Evolutionary conservation across 495 filamentous ascomycete species (phyloP).

Genomic region (Aspergillus asperescens): DNA sequence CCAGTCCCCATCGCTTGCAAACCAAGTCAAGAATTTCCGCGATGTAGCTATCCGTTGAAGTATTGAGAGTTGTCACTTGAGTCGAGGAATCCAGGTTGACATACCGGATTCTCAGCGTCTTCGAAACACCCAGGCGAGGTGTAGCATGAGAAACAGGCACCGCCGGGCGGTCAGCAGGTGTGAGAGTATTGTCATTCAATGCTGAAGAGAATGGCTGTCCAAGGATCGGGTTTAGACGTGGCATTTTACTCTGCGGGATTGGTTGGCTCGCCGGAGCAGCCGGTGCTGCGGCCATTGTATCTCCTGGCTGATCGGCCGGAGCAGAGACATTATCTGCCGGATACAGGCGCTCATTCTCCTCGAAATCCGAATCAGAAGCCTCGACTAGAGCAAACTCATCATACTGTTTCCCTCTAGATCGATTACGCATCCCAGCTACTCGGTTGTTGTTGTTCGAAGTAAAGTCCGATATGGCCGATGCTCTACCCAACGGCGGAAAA

Average conservation of each 20-base stretch:
- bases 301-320: conserved; percentile 37
- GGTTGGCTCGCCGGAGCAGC: conserved; percentile 38
- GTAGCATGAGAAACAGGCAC: conserved; percentile 54
- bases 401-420: conserved; percentile 76
- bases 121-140: conserved; percentile 69
- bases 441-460: conserved; percentile 87
- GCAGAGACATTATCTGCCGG: conserved; percentile 62
- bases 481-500: conserved; percentile 80
- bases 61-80: conserved; percentile 65
- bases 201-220: conserved; percentile 45
- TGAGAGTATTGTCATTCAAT: conserved; percentile 51
- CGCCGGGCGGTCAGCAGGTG: conserved; percentile 59
- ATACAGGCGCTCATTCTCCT: conserved; percentile 70
- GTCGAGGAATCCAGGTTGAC: conserved; percentile 61
- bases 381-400: conserved; percentile 91
- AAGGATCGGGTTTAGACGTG: conserved; percentile 56
- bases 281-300: conserved; percentile 32
- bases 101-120: conserved; percentile 80
- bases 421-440: conserved; percentile 53
- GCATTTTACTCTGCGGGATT: conserved; percentile 24
- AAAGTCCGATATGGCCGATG: conserved; percentile 74
- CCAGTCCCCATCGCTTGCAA: conserved; percentile 81
- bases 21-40: conserved; percentile 89
- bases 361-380: conserved; percentile 69
- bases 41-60: conserved; percentile 89